Evolutionary conservation across 352 stramenopile genomes (phyloP).

Genomic region (Peronospora destructor): DNA sequence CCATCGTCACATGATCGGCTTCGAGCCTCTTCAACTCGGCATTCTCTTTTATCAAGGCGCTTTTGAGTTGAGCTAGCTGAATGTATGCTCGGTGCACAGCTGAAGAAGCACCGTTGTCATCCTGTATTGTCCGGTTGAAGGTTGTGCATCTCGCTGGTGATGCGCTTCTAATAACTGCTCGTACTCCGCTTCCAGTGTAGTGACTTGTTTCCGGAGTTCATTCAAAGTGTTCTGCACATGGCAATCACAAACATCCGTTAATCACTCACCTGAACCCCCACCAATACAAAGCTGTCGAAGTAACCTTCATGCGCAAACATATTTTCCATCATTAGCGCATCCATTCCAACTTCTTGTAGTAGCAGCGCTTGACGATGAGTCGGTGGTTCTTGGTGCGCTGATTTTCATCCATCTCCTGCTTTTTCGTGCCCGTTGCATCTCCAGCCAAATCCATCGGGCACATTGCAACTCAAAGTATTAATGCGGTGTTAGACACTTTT

Average conservation of each 20-base stretch:
- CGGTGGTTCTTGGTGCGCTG: slow-evolving; percentile 45
- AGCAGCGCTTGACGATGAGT: slow-evolving; percentile 60
- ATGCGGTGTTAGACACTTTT: too few species aligned
- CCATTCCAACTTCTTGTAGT: slow-evolving; percentile 60
- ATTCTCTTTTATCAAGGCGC: slow-evolving; percentile 43
- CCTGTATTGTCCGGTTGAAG: slow-evolving; percentile 6
- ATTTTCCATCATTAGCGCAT: too few species aligned
- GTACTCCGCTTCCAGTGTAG: slow-evolving; percentile 23
- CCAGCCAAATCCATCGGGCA: slow-evolving; percentile 14
- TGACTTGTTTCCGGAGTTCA: slow-evolving; percentile 38
- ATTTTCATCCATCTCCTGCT: slow-evolving; percentile 19
- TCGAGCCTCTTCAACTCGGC: slow-evolving; percentile 38
- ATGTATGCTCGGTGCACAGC: slow-evolving; percentile 17
- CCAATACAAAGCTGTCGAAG: background rate
- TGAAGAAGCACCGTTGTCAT: background rate
- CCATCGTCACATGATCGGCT: slow-evolving; percentile 33
- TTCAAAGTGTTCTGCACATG: slow-evolving; percentile 20
- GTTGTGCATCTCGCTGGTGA: slow-evolving; percentile 24
- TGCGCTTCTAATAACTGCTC: slow-evolving; percentile 29
- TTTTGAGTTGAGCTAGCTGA: slow-evolving; percentile 2
- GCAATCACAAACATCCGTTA: slow-evolving; percentile 6
- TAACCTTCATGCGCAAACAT: background rate
- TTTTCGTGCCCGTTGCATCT: slow-evolving; percentile 3
- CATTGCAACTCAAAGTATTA: slow-evolving; percentile 15
- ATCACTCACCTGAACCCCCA: background rate